Evolutionary conservation across 768 basidiomycete genomes (phyloP), one percentile per base, ranked within the genome.

Genomic region (Agaricus bisporus): DNA sequence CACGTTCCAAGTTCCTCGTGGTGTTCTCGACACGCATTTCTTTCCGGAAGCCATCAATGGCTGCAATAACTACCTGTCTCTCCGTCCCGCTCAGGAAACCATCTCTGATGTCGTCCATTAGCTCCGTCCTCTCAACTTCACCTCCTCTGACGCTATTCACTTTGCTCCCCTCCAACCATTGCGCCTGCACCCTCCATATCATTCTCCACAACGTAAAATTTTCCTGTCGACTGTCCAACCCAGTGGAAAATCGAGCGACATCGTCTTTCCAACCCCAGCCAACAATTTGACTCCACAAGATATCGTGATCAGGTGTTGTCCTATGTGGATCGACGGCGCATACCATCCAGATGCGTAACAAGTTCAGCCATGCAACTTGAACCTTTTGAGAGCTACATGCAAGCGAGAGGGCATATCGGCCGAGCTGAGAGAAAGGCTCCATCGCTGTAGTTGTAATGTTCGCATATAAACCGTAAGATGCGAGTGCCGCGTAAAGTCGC

Each of bases 261-360:
- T 86, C 82, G 0, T 75, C 73, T 15, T 71, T 74, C 89, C 92
- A 95, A 0, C 75, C 81, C 83, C 87, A 89, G 2, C 80, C 83
- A n/a, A 73, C 68, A 9, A 95, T 73, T 61, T 93, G 91, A 51
- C 85, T 90, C 95, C 95, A 98, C 8, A 88, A 68, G 46, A 98
- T 82, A 49, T 90, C 91, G 66, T 98, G 95, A 7, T 74, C 76
- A 0, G 92, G 92, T 2, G 83, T 87, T 6, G 92, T 95, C 51
- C 77, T 74, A 63, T 98, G 95, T 5, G 95, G 95, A 62, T 98
- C 88, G n/a, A 82, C 78, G 0, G 93, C 91, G 59, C 91, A 95
- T 3, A 80, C 73, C 5, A 75, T 85, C 94, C 93, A 98, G 0
- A 75, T 70, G 55, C 81, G 79, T 2, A 91, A 59, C 8, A 92